phyloP scores from a whole-genome alignment of 768 basidiomycete species.

The Boletus tomentosulus region DNA sequence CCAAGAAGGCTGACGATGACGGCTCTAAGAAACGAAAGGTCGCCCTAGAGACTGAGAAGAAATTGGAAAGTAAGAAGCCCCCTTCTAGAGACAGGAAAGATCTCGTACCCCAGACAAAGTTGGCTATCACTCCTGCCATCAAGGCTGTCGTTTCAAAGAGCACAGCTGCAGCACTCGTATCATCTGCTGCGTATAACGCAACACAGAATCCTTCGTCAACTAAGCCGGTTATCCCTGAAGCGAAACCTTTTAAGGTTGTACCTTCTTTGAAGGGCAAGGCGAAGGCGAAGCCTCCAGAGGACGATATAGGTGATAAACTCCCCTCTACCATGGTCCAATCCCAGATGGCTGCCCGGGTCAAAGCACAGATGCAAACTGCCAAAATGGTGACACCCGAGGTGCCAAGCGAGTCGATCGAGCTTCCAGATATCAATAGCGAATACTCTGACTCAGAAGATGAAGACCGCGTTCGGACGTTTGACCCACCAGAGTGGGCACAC shows the following conservation, averaged over 20 bases:
- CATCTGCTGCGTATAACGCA: constrained; percentile 39
- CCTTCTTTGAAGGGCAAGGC: constrained; percentile 44
- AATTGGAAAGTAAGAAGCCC: constrained; percentile 56
- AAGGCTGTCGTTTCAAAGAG: constrained; percentile 33
- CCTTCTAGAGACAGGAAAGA: constrained; percentile 52
- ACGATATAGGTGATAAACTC: constrained; percentile 44
- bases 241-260: constrained; percentile 36
- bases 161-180: constrained; percentile 30
- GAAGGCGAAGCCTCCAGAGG: constrained; percentile 45
- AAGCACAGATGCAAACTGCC: constrained; percentile 62
- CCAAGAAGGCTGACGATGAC: constrained; percentile 78
- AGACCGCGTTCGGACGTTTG: constrained; percentile 65
- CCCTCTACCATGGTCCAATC: constrained; percentile 61
- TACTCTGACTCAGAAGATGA: constrained; percentile 97
- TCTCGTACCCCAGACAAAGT: constrained; percentile 23
- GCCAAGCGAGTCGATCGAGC: constrained; percentile 77
- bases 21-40: constrained; percentile 68
- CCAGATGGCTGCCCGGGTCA: constrained; percentile 69
- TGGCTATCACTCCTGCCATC: constrained; percentile 21
- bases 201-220: constrained; percentile 33
- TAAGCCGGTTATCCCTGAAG: constrained; percentile 29
- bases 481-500: constrained; percentile 86
- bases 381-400: constrained; percentile 44
- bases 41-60: constrained; percentile 49
- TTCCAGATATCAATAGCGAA: constrained; percentile 95